Base-by-base conservation (phyloP, 768 basidiomycete genomes). In the Tylopilus rubrobrunneus region DNA sequence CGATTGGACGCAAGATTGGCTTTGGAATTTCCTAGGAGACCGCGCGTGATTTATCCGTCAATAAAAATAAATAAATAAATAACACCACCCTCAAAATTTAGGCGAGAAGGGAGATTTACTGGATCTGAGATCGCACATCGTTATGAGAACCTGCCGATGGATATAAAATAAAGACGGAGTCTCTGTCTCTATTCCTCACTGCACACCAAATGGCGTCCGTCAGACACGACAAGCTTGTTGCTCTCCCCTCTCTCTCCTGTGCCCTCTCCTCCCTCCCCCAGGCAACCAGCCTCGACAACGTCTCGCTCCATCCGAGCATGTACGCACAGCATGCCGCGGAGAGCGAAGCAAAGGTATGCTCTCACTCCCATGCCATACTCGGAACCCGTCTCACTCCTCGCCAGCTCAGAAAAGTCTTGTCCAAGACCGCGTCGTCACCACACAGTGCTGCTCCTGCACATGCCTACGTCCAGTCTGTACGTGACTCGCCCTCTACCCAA, bases 231-330 rank as follows among this genome's bases (percentile, higher is more conserved):
- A 78, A 76, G 67, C 80, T 90, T 62, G 76, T 87, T 71, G 76
- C 88, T 14, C 82, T 86, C 59, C 88, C 88, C n/a, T 84, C 81
- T 61, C 73, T 90, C 44, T 84, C 88, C 27, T 82, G 76, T 37
- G 79, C 84, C 3, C 79, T 91, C 49, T 81, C 85, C 48, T 74
- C 82, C 1, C 77, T 90, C 37, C 86, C 88, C 0, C 80, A 85
- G 60, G 88, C 88, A 9, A 87, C 82, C 62, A 86, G 79, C 70
- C 76, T 91, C 48, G 78, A 81, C 60, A 77, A 76, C 61, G 77
- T 91, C 28, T 73, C 81, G 1, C 73, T 91, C 1, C 87, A 90
- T 69, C 82, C 81, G 1, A 79, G 75, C 62, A 83, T 86, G 84
- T 86, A 85, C 64, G 81, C 83, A 1, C 79, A 81, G 53, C 79